Percentiles rank a stretch among this genome's conserved stretches.
These are phyloP conservation scores for Backusella liffmaniae DNA, from an alignment of 192 early-diverging fungal genomes.

Conservation along the genomic window DNA sequence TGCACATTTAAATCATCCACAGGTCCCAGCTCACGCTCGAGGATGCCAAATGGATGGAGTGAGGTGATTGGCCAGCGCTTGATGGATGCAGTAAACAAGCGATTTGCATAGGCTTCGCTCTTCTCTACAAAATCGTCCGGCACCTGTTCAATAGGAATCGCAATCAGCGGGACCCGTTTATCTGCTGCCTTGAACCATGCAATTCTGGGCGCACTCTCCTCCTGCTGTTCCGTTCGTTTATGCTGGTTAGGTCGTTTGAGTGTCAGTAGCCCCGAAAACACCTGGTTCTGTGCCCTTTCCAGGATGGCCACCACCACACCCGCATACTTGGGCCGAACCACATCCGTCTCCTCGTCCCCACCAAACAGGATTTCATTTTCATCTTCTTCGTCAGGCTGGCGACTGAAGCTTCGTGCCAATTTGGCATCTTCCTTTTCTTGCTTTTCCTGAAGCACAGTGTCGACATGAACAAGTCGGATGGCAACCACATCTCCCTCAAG, in stretches of 20 bases:
- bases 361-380: constrained; percentile 49
- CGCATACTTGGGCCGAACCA: constrained; percentile 53
- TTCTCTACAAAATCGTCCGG: constrained; percentile 69
- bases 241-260: constrained; percentile 39
- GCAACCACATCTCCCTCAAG: constrained; percentile 83
- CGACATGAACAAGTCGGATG: constrained; percentile 65
- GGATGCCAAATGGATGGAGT: constrained; percentile 70
- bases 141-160: constrained; percentile 71
- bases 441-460: constrained; percentile 58
- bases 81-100: constrained; percentile 64
- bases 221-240: constrained; percentile 22
- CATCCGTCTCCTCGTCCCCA: constrained; percentile 51
- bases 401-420: constrained; percentile 42
- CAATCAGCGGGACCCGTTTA: constrained; percentile 75
- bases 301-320: constrained; percentile 58
- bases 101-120: constrained; percentile 50
- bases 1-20: constrained; percentile 78
- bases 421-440: constrained; percentile 57
- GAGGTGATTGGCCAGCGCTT: constrained; percentile 70
- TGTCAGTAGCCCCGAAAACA: constrained; percentile 49
- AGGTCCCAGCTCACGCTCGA: constrained; percentile 70
- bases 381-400: constrained; percentile 54
- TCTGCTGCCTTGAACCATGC: constrained; percentile 87
- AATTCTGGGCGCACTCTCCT: constrained; percentile 47
- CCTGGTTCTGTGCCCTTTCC: constrained; percentile 52